These are phyloP conservation scores for Suhomyces yuchorum DNA, from an alignment of 1,139 yeast species.

Conservation along the genomic window DNA sequence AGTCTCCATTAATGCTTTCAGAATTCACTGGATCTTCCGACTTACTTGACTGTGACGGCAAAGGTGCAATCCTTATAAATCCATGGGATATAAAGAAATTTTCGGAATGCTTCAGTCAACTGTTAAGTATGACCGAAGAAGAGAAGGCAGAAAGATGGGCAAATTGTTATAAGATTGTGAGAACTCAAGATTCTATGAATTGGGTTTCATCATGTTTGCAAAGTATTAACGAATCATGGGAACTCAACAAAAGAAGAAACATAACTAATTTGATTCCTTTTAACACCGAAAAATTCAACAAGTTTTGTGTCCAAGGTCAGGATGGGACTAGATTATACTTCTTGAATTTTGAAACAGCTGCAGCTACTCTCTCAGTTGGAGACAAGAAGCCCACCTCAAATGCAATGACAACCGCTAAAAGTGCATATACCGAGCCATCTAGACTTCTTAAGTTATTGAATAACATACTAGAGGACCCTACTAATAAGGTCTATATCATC, in stretches of 20 bases:
- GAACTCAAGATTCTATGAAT: conserved; percentile 65
- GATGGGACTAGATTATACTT: conserved; percentile 52
- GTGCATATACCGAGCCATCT: conserved; percentile 46
- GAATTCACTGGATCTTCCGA: conserved; percentile 96
- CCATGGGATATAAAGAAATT: conserved; percentile 85
- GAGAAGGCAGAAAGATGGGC: conserved; percentile 69
- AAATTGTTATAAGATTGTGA: conserved; percentile 57
- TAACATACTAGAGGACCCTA: conserved; percentile 50
- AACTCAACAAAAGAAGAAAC: conserved; percentile 44
- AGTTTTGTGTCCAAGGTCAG: conserved; percentile 33
- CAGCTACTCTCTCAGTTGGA: conserved; percentile 27
- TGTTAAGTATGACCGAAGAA: conserved; percentile 61
- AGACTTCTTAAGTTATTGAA: conserved; percentile 50
- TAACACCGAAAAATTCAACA: conserved; percentile 34
- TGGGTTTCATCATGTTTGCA: conserved; percentile 70
- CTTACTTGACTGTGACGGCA: conserved; percentile 51
- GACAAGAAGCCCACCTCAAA: conserved; percentile 15
- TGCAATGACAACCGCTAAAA: conserved; percentile 27
- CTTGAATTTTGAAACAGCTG: conserved; percentile 53
- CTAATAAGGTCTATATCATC: conserved; percentile 70
- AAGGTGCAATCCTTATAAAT: conserved; percentile 77
- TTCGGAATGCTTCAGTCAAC: conserved; percentile 59
- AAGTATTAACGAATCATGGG: conserved; percentile 65
- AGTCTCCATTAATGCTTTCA: conserved; percentile 82
- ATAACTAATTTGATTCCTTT: conserved; percentile 30